Conservation (phyloP, 768 basidiomycete genomes). For the Rhodotorula diobovata region DNA sequence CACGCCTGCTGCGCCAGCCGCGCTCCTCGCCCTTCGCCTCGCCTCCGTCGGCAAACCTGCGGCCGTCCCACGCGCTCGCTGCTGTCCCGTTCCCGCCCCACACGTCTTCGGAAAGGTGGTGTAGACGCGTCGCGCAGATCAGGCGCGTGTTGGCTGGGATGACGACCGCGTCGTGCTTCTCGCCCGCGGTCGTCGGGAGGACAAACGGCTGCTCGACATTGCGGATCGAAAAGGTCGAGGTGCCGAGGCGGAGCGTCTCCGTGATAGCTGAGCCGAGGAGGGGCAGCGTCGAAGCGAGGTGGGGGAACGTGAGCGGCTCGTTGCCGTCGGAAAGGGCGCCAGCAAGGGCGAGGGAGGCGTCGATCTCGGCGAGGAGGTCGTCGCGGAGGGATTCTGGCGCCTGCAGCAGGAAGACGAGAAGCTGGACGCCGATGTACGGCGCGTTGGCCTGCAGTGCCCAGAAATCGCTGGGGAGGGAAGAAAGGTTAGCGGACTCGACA, state of each 20-base stretch:
- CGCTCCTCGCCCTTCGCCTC: not conserved
- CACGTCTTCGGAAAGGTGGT: constrained; percentile 15
- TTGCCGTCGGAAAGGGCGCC: not conserved
- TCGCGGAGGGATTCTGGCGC: not conserved
- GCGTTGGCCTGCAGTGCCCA: constrained; percentile 37
- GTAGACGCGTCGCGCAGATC: constrained; percentile 16
- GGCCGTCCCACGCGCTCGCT: constrained; percentile 28
- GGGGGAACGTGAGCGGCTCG: not conserved
- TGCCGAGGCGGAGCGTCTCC: constrained; percentile 36
- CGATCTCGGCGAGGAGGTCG: constrained; percentile 22
- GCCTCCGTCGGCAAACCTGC: constrained; percentile 23
- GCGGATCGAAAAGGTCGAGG: constrained; percentile 30
- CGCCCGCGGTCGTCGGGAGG: not conserved
- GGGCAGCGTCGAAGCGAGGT: constrained; percentile 17
- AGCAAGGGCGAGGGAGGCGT: not conserved
- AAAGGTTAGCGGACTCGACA: not conserved
- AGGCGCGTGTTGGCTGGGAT: constrained; percentile 3
- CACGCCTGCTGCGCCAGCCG: constrained; percentile 4
- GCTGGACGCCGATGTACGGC: constrained; percentile 22
- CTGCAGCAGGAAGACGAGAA: constrained; percentile 34
- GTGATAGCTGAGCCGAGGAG: constrained; percentile 29
- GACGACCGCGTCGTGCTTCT: not conserved
- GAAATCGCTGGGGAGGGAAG: constrained; percentile 2
- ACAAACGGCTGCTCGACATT: constrained; percentile 17
- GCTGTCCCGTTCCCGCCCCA: constrained; percentile 27